Base-by-base conservation (phyloP, 192 early-diverging fungal genomes). In the Funneliformis geosporum region DNA sequence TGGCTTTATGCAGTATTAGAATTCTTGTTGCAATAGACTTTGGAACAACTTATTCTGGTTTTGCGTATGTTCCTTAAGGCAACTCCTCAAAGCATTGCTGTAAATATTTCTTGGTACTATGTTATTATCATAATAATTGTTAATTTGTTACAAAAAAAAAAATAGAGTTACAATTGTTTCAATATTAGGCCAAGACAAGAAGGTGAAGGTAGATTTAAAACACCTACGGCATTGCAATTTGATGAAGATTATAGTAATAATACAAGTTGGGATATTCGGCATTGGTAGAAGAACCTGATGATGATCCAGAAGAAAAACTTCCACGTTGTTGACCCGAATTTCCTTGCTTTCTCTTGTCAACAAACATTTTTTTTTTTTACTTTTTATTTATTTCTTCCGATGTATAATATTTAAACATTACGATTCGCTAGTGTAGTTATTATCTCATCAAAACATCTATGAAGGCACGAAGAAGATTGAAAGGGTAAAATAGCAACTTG, bases 201-300 rank as follows among this genome's bases (percentile, higher is more conserved):
- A 47, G 25, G 46, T 16, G 21, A 23, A 55, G 43, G 9, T 9
- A 44, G 1, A 44, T 76, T 76, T 23, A 77, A 65, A 39, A 25
- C n/a, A 25, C 75, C 60, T 65, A 77, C 75, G 16, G 75, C 33
- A 28, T n/a, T 77, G 40, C 75, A 66, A 66, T 77, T 66, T 50
- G 61, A 77, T 38, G 61, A 64, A 11, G 47, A n/a, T 4, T 74
- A 39, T 50, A 64, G 23, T 6, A 33, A 77, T 11, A 62, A 66
- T 0, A 28, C n/a, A 7, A 8, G n/a, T 27, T 77, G 75, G 75
- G 75, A 8, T 18, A 47, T 65, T 14, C 23, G 46, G 75, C 75
- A 3, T 59, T 77, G 11, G 64, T 47, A 5, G 64, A 77, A 9
- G 75, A 77, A 38, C 55, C 43, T 7, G 39, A 44, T 44, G 43